phyloP scores from a whole-genome alignment of 2,329 filamentous ascomycete genomes.

The Aureobasidium mangrovei region DNA sequence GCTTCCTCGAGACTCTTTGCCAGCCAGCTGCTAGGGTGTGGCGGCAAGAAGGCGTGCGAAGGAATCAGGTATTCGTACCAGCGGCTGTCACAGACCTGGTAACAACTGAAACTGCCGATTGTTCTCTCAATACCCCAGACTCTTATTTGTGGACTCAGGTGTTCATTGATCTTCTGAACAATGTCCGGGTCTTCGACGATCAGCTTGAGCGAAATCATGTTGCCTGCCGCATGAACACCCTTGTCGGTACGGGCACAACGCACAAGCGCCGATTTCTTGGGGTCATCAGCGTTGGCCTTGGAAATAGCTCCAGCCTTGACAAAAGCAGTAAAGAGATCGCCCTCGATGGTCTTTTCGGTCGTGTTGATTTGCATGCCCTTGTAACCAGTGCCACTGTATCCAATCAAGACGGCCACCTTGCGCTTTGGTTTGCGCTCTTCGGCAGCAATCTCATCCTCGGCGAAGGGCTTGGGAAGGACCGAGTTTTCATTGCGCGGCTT shows the following conservation, averaged over 20 bases:
- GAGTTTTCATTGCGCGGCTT: conserved; percentile 32
- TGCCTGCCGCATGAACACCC: conserved; percentile 91
- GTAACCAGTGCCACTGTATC: conserved; percentile 93
- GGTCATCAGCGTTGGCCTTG: conserved; percentile 93
- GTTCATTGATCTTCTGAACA: conserved; percentile 81
- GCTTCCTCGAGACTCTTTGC: conserved; percentile 74
- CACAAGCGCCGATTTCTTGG: conserved; percentile 89
- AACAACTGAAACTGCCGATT: conserved; percentile 86
- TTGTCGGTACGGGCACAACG: conserved; percentile 95
- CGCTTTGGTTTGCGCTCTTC: conserved; percentile 86
- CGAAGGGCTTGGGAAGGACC: conserved; percentile 52
- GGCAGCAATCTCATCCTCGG: conserved; percentile 74
- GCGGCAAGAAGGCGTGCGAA: conserved; percentile 83
- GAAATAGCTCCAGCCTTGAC: conserved; percentile 87
- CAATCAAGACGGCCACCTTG: conserved; percentile 92
- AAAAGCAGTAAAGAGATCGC: conserved; percentile 87
- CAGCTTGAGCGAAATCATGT: conserved; percentile 88
- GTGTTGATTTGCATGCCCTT: conserved; percentile 81
- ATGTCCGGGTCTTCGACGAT: conserved; percentile 88
- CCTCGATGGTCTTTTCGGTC: conserved; percentile 80
- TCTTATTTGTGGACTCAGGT: conserved; percentile 79
- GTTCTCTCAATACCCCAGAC: conserved; percentile 91
- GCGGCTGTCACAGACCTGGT: conserved; percentile 86
- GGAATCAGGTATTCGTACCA: conserved; percentile 98
- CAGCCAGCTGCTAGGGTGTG: conserved; percentile 78